Percentiles rank a stretch among this genome's conserved stretches.
phyloP scores from a whole-genome alignment of 352 stramenopile genomes.

The Paralagenidium karlingii region DNA sequence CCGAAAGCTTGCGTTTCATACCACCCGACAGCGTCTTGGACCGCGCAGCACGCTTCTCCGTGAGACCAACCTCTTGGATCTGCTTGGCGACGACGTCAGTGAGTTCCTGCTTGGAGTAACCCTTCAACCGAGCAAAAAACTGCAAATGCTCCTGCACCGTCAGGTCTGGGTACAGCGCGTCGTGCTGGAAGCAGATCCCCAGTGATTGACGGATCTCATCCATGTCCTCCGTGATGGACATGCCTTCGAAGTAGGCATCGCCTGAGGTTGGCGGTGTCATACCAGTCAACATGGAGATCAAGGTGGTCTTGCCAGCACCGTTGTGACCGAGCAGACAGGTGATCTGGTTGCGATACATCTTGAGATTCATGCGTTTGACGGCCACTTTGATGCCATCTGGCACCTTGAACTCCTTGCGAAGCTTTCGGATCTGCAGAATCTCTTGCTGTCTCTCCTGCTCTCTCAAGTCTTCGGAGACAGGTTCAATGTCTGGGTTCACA shows the following conservation, averaged over 20 bases:
- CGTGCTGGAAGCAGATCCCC: conserved; percentile 73
- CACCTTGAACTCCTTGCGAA: conserved; percentile 59
- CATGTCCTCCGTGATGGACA: conserved; percentile 51
- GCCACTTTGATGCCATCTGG: conserved; percentile 69
- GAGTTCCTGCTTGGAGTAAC: conserved; percentile 20
- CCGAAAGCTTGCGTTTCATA: conserved; percentile 86
- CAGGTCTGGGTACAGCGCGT: conserved; percentile 67
- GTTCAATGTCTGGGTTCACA: conserved; percentile 8
- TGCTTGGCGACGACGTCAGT: conserved; percentile 15
- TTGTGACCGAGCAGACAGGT: conserved; percentile 88
- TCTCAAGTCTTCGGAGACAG: neutral
- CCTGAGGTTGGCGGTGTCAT: conserved; percentile 42
- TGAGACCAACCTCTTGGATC: conserved; percentile 50
- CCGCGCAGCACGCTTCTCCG: conserved; percentile 36
- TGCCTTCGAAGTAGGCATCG: conserved; percentile 33
- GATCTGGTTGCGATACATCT: conserved; percentile 88
- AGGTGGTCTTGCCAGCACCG: conserved; percentile 84
- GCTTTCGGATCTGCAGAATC: conserved; percentile 19
- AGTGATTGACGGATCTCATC: conserved; percentile 51
- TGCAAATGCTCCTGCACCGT: conserved; percentile 62
- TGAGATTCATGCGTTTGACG: conserved; percentile 66
- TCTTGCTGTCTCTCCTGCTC: conserved; percentile 30
- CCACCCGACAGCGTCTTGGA: conserved; percentile 65
- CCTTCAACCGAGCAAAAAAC: conserved; percentile 59
- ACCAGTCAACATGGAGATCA: conserved; percentile 87